phyloP scores from a whole-genome alignment of 2,329 filamentous ascomycete species.

The Uncinocarpus reesii region DNA sequence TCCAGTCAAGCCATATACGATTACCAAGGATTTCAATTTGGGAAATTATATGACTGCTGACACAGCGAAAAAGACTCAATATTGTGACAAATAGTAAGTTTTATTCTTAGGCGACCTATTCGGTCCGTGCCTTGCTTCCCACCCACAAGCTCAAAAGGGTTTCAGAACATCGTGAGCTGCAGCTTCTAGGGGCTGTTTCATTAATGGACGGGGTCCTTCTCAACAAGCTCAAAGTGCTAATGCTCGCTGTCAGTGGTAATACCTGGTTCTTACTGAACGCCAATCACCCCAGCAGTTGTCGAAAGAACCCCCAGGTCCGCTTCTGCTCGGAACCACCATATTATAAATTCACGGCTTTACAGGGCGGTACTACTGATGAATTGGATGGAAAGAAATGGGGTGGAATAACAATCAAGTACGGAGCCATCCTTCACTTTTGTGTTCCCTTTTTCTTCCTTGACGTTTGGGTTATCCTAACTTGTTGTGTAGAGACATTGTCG shows the following conservation, averaged over 20 bases:
- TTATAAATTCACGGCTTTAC: constrained; percentile 5
- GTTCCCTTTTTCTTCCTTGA: not conserved
- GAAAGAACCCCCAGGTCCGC: constrained; percentile 3
- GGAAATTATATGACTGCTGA: constrained; percentile 3
- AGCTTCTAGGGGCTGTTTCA: too few relatives aligned
- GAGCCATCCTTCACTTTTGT: not conserved
- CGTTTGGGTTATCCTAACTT: not conserved
- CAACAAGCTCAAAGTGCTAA: not conserved
- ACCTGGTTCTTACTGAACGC: constrained; percentile 9
- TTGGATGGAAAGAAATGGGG: constrained; percentile 5
- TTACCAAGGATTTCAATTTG: constrained; percentile 1
- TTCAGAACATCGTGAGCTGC: too few relatives aligned
- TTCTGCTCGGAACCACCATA: not conserved
- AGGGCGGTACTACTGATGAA: not conserved
- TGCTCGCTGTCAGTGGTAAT: not conserved
- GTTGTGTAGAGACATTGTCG: constrained; percentile 6
- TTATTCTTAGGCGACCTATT: too few relatives aligned
- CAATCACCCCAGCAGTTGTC: not conserved
- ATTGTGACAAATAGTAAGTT: constrained; percentile 6
- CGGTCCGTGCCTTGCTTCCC: too few relatives aligned
- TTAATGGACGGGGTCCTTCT: too few relatives aligned
- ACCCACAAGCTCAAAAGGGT: too few relatives aligned
- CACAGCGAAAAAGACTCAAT: constrained; percentile 6
- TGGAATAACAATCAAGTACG: not conserved
- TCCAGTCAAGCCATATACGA: not conserved